Evolutionary conservation across 2,329 filamentous ascomycete genomes (phyloP), one percentile per base, ranked within the genome.

Genomic region (Chaetothyriales sp.): DNA sequence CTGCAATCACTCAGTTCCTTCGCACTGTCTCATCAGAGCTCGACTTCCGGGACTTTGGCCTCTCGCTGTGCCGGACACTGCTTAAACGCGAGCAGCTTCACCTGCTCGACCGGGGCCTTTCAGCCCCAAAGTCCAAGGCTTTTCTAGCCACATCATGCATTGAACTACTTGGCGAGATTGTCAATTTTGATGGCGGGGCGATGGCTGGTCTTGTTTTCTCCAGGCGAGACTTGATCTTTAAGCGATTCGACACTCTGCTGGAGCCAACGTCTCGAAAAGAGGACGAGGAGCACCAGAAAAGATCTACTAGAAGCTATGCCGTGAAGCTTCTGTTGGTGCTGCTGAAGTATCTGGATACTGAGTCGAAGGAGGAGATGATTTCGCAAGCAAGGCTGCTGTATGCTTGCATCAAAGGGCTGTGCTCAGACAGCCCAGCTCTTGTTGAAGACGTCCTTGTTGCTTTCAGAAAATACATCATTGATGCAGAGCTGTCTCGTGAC

Each of bases 61-160:
- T 87, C 5, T 78, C 83, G 26, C 74, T 98, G 46, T 88, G 86
- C 64, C 84, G 86, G 57, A 86, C 86, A 15, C 70, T 96, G 43
- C 70, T 98, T 25, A 84, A 88, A 60, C 84, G 84, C 56, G 78
- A 82, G 22, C 86, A 95, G 58, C 73, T 89, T 55, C 86, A 89
- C 59, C 76, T 94, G 2, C 70, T 96, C 20, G 81, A 86, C 28
- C 81, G 82, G 53, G 87, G 86, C 53, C 69, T 96, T 18, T 83
- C 85, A 2, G 80, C 86, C 0, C 82, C 85, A 20, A 89, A 87
- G 65, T 76, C 80, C 46, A 95, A 93, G 63, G 87, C 88, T 42
- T 87, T 86, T 65, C 72, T 96, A 52, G 89, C 95, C 54, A 92
- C 87, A 2, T 90, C 92, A 0, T 89, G 85, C 20, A 70, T 98